Percentiles rank a stretch among this genome's conserved stretches.
phyloP scores from a whole-genome alignment of 2,329 filamentous ascomycete species.

The Cordyceps tenuipes region DNA sequence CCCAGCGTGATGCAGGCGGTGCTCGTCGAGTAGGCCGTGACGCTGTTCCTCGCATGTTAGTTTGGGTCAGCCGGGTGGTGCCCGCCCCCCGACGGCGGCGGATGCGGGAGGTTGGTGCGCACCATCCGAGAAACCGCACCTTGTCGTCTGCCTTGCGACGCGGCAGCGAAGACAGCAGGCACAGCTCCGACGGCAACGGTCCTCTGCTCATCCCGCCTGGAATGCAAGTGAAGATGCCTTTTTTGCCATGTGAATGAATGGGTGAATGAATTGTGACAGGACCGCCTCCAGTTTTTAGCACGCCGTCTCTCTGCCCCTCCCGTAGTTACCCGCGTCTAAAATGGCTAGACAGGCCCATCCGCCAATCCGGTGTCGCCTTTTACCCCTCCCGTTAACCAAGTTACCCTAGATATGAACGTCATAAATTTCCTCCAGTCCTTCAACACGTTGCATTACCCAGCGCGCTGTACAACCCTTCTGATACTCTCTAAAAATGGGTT shows the following conservation, averaged over 20 bases:
- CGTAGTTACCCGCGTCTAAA: background rate
- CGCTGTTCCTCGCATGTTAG: too few relatives aligned
- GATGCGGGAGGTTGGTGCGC: constrained; percentile 31
- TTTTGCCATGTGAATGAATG: background rate
- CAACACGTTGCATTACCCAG: background rate
- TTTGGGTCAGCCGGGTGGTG: too few relatives aligned
- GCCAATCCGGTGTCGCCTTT: background rate
- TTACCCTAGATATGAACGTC: constrained; percentile 8
- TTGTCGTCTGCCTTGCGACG: constrained; percentile 55
- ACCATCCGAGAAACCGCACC: constrained; percentile 90
- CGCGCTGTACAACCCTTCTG: background rate
- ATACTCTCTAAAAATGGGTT: constrained; percentile 17
- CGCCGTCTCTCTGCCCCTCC: background rate
- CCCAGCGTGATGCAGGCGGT: constrained; percentile 58
- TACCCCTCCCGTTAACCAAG: background rate
- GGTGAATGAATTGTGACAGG: too few relatives aligned
- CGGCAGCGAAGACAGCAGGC: constrained; percentile 56
- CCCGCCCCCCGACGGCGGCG: too few relatives aligned
- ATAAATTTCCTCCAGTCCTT: background rate
- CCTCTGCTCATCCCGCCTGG: constrained; percentile 39
- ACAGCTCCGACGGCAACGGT: constrained; percentile 55
- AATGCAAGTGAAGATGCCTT: background rate
- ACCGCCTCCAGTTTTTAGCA: background rate
- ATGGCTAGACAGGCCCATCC: background rate
- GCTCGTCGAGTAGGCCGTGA: constrained; percentile 40